Percentiles rank a stretch among this genome's conserved stretches.
Conservation (phyloP, 768 basidiomycete species). For the Pisolithus marmoratus region DNA sequence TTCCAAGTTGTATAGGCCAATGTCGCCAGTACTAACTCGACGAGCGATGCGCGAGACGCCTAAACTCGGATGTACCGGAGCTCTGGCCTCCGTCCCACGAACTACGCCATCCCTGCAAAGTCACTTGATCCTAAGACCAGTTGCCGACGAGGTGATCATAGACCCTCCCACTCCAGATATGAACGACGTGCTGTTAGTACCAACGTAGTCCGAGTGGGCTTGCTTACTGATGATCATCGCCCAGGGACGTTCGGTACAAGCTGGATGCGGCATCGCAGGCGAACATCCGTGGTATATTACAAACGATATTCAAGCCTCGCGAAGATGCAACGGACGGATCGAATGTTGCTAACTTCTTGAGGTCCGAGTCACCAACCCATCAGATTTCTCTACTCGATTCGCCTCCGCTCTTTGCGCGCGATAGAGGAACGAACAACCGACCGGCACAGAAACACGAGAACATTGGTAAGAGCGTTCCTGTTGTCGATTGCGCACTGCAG, state of each 20-base stretch:
- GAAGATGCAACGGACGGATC: conserved; percentile 11
- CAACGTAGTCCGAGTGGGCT: neutral
- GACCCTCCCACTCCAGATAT: conserved; percentile 25
- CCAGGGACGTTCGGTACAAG: conserved; percentile 28
- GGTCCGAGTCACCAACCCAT: conserved; percentile 25
- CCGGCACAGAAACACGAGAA: neutral
- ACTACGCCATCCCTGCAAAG: conserved; percentile 17
- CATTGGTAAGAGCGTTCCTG: neutral
- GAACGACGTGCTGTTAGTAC: conserved; percentile 38
- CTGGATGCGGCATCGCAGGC: conserved; percentile 22
- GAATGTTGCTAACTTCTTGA: conserved; percentile 27
- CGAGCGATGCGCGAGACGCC: conserved; percentile 45
- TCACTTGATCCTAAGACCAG: conserved; percentile 16
- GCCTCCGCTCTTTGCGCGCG: conserved; percentile 44
- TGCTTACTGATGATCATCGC: conserved; percentile 4
- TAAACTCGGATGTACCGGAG: conserved; percentile 26
- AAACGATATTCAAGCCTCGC: conserved; percentile 16
- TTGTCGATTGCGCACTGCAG: conserved; percentile 14
- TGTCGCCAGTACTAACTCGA: conserved; percentile 34
- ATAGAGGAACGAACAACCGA: conserved; percentile 2
- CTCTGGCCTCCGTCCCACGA: conserved; percentile 21
- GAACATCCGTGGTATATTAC: conserved; percentile 24
- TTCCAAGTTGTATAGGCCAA: neutral
- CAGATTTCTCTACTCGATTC: conserved; percentile 22
- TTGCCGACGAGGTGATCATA: conserved; percentile 27